These are phyloP conservation scores for Starmerella gropengiesseri DNA, from an alignment of 805 yeast genomes.

Conservation along the genomic window DNA sequence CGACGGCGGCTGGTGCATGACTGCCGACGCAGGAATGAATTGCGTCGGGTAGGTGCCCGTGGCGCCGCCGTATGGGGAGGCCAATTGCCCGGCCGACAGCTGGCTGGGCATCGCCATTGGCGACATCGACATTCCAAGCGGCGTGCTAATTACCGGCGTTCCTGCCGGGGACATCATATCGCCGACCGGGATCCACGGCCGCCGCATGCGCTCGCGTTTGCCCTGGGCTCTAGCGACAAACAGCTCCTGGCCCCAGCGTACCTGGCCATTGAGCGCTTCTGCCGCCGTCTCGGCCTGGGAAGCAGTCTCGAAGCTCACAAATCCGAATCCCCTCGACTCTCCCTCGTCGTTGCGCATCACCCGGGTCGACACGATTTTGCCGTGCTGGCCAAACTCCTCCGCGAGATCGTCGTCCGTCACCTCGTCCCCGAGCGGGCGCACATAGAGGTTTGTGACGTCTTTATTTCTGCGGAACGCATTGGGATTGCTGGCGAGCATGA, in stretches of 20 bases:
- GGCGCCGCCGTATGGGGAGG: too few relatives aligned
- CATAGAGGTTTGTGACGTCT: conserved; percentile 46
- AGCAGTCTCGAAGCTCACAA: conserved; percentile 61
- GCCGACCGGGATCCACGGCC: conserved; percentile 1
- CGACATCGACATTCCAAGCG: neutral
- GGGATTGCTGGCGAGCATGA: conserved; percentile 38
- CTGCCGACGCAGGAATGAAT: neutral
- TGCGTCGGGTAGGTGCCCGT: too few relatives aligned
- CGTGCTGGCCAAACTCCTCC: conserved; percentile 37
- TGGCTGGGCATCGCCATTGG: neutral
- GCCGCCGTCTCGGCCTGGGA: conserved; percentile 60
- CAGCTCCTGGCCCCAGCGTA: conserved; percentile 40
- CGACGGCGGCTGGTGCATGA: neutral
- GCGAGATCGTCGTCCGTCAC: conserved; percentile 46
- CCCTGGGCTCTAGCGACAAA: conserved; percentile 71
- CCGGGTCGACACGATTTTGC: conserved; percentile 44
- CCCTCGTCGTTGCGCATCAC: conserved; percentile 42
- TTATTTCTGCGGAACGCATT: conserved; percentile 9
- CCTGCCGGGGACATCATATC: neutral
- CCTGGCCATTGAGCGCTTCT: conserved; percentile 48
- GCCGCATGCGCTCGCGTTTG: neutral
- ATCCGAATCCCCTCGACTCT: conserved; percentile 67
- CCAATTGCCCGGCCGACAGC: too few relatives aligned
- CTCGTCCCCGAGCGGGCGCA: conserved; percentile 47
- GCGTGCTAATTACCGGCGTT: neutral